Base-by-base conservation (phyloP, 2,329 filamentous ascomycete genomes). In the Sporothrix sp. region DNA sequence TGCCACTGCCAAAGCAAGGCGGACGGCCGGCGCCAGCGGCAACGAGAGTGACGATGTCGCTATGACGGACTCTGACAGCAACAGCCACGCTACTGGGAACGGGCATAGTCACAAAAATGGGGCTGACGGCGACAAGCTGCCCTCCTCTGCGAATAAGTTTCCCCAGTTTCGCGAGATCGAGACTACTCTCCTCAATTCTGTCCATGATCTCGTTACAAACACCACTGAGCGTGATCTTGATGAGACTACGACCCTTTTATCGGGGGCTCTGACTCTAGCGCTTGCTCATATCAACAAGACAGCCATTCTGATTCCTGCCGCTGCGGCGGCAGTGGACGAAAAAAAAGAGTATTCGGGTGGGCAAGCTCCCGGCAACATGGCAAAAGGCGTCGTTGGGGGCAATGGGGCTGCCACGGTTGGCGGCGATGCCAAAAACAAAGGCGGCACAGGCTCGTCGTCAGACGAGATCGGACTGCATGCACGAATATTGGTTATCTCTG, bases 211-310 rank as follows among this genome's bases (percentile, higher is more conserved):
- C 52, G 78, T 97, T 60, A 68, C 76, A 52, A 71, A 74, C 42
- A 95, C 89, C 1, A 80, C 76, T 3, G 65, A 76, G 39, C 63
- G 72, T 13, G 78, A 86, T 59, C 76, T 95, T 45, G 67, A 76
- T n/a, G 80, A 82, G 21, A 83, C 82, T 4, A 91, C 87, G 1
- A 94, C 91, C 4, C 85, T 91, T 64, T 84, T 97, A 61, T 87
- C 91, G 1, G 93, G 93, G 53, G 91, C 93, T 11, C 74, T 98
- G 14, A 95, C 89, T 7, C 78, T 95, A 14, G 90, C 93, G 5
- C 79, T 98, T 3, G 81, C 86, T 51, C 85, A 95, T 70, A 95
- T 93, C 67, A 90, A 95, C 69, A 91, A 94, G 65, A 79, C 83
- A 42, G 47, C 54, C 30, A 48, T 57, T 8, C 23, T 52, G 13